These are phyloP conservation scores for Exophiala aquamarina DNA, from an alignment of 2,329 filamentous ascomycete species.

Conservation along the genomic window DNA sequence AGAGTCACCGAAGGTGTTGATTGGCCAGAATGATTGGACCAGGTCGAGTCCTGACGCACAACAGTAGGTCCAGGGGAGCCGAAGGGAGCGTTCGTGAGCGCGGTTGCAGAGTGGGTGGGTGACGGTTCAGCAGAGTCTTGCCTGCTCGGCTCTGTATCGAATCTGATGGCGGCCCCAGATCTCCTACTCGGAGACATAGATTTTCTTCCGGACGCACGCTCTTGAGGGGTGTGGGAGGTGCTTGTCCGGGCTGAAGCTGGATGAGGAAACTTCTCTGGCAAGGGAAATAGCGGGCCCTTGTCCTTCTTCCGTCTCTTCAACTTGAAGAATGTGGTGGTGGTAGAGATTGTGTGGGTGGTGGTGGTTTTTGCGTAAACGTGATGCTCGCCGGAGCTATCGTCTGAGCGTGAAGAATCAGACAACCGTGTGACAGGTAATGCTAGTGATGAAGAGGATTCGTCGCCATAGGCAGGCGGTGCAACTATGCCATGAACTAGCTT, in stretches of 20 bases:
- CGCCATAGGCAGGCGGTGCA: conserved; percentile 59
- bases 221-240: conserved; percentile 39
- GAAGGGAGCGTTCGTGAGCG: conserved; percentile 48
- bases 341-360: conserved; percentile 64
- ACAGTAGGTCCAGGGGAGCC: conserved; percentile 46
- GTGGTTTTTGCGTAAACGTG: conserved; percentile 59
- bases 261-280: conserved; percentile 70
- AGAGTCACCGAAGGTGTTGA: conserved; percentile 60
- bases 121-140: conserved; percentile 44
- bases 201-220: conserved; percentile 39
- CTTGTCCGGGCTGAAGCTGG: conserved; percentile 41
- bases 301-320: conserved; percentile 71
- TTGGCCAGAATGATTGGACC: conserved; percentile 64
- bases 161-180: conserved; percentile 25
- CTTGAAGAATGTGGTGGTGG: conserved; percentile 75
- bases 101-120: conserved; percentile 53
- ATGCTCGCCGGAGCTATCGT: conserved; percentile 74
- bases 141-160: conserved; percentile 15
- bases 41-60: conserved; percentile 60
- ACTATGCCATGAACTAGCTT: conserved; percentile 42
- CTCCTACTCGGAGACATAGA: conserved; percentile 29
- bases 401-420: conserved; percentile 87
- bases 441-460: conserved; percentile 62
- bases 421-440: conserved; percentile 65
- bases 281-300: conserved; percentile 76